Evolutionary conservation across 2,329 filamentous ascomycete species (phyloP), one percentile per base, ranked within the genome.

Genomic region (Cryphonectria nitschkei): DNA sequence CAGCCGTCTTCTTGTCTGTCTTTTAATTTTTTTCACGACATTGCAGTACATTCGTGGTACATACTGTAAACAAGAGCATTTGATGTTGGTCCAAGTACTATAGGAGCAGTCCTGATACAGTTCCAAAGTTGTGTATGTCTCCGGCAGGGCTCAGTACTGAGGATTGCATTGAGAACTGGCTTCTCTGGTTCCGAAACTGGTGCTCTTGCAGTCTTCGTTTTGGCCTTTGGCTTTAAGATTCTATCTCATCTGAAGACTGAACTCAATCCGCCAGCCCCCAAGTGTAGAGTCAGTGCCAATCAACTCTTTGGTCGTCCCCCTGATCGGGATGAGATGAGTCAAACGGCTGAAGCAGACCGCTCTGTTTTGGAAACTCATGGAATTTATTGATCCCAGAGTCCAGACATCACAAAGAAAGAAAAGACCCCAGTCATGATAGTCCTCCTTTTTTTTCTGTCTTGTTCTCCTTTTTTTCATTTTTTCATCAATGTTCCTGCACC

Each of bases 401-500:
- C 22, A 46, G 8, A 46, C 16, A 46, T 46, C 13, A 19, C 43
- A 19, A 46, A 2, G 14, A 9, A 39, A 39, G 34, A 34, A 34
- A 34, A 34, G 34, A 39, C 4, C 37, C 37, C 37, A 39, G 8
- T 7, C 37, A 39, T 39, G 37, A 39, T 39, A 39, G 6, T 39
- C n/a, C 19, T 9, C 46, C 46, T 8, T 5, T n/a, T 9, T n/a
- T 9, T 2, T 3, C 5, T 9, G 26, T 26, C 6, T n/a, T n/a
- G 4, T n/a, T n/a, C 19, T 19, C 8, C n/a, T n/a, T 50, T n/a
- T n/a, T 50, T 50, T 50, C 13, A 22, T 50, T n/a, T 7, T n/a
- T n/a, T 50, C 19, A 7, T 50, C 19, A 7, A 5, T 67, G 60
- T 66, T 69, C 75, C 75, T 68, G 66, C 66, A 69, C 62, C 34